Conservation (phyloP, 208 protist species). For the Angomonas deanei region DNA sequence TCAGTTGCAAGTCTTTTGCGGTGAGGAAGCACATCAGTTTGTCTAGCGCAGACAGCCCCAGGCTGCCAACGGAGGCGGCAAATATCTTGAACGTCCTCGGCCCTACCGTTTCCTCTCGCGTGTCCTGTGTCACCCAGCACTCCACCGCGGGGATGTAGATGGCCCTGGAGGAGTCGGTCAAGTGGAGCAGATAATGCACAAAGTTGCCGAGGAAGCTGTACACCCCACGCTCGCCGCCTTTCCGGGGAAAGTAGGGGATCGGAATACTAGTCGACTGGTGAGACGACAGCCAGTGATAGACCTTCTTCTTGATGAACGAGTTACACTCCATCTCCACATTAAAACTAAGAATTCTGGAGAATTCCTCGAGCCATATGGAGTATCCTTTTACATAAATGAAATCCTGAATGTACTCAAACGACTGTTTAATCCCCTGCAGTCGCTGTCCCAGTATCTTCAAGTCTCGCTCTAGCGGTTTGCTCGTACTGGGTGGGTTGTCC, state of each 20-base stretch:
- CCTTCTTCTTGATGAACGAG: conserved; percentile 91
- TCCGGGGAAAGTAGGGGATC: conserved; percentile 85
- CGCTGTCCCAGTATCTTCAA: conserved; percentile 65
- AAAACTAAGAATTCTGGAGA: conserved; percentile 94
- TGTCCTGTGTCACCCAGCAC: conserved; percentile 78
- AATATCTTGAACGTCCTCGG: conserved; percentile 84
- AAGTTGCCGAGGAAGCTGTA: conserved; percentile 92
- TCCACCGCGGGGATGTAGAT: conserved; percentile 79
- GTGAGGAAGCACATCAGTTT: conserved; percentile 89
- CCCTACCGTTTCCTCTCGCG: conserved; percentile 65
- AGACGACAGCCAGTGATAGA: conserved; percentile 80
- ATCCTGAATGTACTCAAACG: conserved; percentile 97
- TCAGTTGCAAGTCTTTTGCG: conserved; percentile 83
- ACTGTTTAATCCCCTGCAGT: conserved; percentile 88
- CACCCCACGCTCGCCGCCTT: conserved; percentile 9
- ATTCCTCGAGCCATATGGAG: conserved; percentile 96
- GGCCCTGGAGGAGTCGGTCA: conserved; percentile 73
- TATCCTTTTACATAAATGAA: conserved; percentile 97
- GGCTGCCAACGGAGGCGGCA: conserved; percentile 68
- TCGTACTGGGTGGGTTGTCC: conserved; percentile 21
- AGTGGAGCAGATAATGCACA: conserved; percentile 81
- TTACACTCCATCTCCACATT: conserved; percentile 97
- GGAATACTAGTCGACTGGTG: conserved; percentile 92
- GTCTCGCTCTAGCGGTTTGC: conserved; percentile 53
- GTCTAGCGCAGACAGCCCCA: conserved; percentile 80